These are phyloP conservation scores for Rhizopogon vinicolor DNA, from an alignment of 768 basidiomycete genomes.

Conservation along the genomic window DNA sequence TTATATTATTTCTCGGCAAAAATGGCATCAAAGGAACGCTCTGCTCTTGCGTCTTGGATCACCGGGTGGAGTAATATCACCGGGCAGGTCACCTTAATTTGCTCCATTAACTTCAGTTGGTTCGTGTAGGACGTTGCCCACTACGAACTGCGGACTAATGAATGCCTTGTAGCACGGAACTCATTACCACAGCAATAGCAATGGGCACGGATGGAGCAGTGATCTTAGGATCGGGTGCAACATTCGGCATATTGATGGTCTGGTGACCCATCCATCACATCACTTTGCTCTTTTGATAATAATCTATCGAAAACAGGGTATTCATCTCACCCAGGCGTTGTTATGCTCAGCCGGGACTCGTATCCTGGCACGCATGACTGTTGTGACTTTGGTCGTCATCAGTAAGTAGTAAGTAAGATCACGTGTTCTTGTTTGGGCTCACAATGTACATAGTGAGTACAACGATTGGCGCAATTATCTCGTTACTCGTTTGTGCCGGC, in stretches of 20 bases:
- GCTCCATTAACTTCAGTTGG: constrained; percentile 19
- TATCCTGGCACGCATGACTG: constrained; percentile 18
- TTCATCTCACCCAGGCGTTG: constrained; percentile 15
- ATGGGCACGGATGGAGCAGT: constrained; percentile 19
- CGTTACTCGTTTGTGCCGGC: constrained; percentile 14
- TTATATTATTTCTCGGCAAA: constrained; percentile 24
- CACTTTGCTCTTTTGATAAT: neutral
- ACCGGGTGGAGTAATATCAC: constrained; percentile 26
- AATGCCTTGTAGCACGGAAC: constrained; percentile 10
- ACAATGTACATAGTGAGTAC: constrained; percentile 12
- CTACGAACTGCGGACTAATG: neutral
- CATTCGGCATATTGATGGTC: constrained; percentile 16
- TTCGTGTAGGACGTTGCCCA: neutral
- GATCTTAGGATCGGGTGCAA: constrained; percentile 14
- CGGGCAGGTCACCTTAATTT: constrained; percentile 21
- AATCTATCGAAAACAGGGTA: neutral
- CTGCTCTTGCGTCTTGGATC: constrained; percentile 23
- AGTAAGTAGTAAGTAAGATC: constrained; percentile 3
- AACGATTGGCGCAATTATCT: constrained; percentile 11
- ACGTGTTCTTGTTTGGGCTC: neutral
- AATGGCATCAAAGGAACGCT: constrained; percentile 19
- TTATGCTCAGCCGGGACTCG: constrained; percentile 18
- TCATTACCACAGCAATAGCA: constrained; percentile 14
- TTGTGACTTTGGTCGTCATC: constrained; percentile 11
- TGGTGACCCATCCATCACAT: neutral